A percentile compares a stretch with the other conserved stretches of the same genome.
Conservation (phyloP, 148 eudicot species). For the Silene uniflora region DNA sequence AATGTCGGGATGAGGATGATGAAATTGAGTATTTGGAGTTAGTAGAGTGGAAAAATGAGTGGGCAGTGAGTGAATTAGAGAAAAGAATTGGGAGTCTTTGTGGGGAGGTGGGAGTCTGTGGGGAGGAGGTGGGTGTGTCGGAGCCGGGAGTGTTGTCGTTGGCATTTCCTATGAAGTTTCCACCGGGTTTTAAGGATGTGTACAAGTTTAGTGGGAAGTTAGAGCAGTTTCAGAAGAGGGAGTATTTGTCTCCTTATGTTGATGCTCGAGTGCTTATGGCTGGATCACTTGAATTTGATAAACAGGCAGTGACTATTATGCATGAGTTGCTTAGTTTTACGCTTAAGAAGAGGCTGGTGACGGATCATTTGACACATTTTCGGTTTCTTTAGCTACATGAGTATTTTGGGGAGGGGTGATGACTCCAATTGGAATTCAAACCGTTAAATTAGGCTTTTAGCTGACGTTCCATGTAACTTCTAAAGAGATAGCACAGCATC, state of each 20-base stretch:
- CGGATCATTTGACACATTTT: slow-evolving; percentile 90
- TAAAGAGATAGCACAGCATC: too few species aligned
- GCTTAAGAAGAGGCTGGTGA: slow-evolving; percentile 77
- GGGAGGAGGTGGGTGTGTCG: slow-evolving; percentile 25
- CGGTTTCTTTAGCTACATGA: slow-evolving; percentile 12
- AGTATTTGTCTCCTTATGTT: slow-evolving; percentile 81
- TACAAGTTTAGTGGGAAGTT: slow-evolving; percentile 59
- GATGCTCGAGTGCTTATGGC: slow-evolving; percentile 65
- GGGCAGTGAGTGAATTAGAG: slow-evolving; percentile 89
- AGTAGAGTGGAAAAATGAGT: slow-evolving; percentile 65
- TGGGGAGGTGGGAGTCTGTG: too few species aligned
- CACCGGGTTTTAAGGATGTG: slow-evolving; percentile 54
- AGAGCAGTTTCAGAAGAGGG: slow-evolving; percentile 67
- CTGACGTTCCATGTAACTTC: too few species aligned
- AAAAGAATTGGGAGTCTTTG: slow-evolving; percentile 36
- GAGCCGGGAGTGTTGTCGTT: slow-evolving; percentile 53
- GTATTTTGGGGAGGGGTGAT: too few species aligned
- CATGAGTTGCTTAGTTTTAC: slow-evolving; percentile 93
- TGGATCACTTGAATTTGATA: slow-evolving; percentile 78
- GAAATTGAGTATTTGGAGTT: slow-evolving; percentile 73
- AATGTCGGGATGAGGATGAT: slow-evolving; percentile 38
- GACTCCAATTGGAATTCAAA: too few species aligned
- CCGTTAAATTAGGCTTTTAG: too few species aligned
- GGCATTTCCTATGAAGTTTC: slow-evolving; percentile 78
- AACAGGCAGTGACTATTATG: slow-evolving; percentile 86